Conservation (phyloP, 305 asterid genomes). For the Solanum hybrid region DNA sequence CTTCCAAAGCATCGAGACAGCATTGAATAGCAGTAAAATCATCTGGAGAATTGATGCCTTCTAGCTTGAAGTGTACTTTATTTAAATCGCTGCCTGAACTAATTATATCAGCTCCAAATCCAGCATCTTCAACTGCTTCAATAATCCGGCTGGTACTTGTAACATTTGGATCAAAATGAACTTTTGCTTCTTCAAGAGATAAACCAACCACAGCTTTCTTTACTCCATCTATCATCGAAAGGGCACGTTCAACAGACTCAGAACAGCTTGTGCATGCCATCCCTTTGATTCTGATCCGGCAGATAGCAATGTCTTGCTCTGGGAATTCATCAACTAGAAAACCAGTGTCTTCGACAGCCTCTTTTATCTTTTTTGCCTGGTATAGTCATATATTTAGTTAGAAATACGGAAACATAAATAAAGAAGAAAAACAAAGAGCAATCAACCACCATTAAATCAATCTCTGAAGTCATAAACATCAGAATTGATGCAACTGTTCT, state of each 20-base stretch:
- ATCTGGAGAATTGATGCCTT: conserved; percentile 50
- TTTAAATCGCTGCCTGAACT: conserved; percentile 70
- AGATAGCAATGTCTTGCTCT: conserved; percentile 77
- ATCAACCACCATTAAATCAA: not conserved
- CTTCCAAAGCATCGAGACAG: conserved; percentile 62
- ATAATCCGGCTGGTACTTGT: conserved; percentile 42
- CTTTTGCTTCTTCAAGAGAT: conserved; percentile 95
- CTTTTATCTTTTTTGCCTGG: conserved; percentile 71
- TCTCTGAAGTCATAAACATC: not conserved
- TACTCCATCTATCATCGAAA: conserved; percentile 69
- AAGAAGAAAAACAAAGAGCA: not conserved
- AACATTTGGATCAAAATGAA: conserved; percentile 81
- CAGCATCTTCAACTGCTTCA: conserved; percentile 84
- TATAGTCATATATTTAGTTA: not conserved
- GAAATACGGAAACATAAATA: not conserved
- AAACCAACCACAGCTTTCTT: conserved; percentile 92
- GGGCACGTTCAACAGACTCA: conserved; percentile 85
- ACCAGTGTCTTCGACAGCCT: conserved; percentile 93
- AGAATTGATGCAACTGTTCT: not conserved
- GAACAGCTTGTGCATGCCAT: conserved; percentile 99
- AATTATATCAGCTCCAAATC: conserved; percentile 81
- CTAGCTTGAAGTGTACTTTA: conserved; percentile 64
- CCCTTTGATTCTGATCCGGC: conserved; percentile 78
- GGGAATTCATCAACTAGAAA: conserved; percentile 82
- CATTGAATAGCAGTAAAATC: conserved; percentile 43